Percentiles rank a stretch among this genome's conserved stretches.
Evolutionary conservation across 352 stramenopile genomes (phyloP).

Genomic region (Globisporangium sylvaticum): DNA sequence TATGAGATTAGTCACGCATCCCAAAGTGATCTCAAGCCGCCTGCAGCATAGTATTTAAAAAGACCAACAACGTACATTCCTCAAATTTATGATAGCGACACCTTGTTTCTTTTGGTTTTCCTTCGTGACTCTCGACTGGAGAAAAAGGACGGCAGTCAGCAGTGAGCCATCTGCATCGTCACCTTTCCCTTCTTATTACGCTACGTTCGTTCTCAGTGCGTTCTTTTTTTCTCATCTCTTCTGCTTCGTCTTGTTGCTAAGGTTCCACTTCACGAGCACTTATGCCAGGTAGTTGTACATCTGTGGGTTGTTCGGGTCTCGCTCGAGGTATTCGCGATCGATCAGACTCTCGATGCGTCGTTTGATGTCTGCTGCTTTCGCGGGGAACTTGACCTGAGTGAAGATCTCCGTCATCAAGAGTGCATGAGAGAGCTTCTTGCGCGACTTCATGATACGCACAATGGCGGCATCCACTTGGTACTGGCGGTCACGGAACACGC

Average conservation of each 20-base stretch:
- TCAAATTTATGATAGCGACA: not conserved
- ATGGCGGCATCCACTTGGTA: slow-evolving; percentile 95
- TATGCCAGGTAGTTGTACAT: slow-evolving; percentile 89
- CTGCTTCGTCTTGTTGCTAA: not conserved
- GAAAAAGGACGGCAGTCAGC: not conserved
- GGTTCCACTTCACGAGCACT: not conserved
- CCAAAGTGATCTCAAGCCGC: not conserved
- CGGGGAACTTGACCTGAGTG: slow-evolving; percentile 89
- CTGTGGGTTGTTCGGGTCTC: slow-evolving; percentile 72
- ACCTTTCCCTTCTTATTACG: not conserved
- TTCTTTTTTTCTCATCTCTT: not conserved
- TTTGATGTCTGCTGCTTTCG: slow-evolving; percentile 84
- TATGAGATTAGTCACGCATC: not conserved
- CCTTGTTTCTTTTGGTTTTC: not conserved
- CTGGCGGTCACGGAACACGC: slow-evolving; percentile 91
- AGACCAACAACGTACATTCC: slow-evolving; percentile 5
- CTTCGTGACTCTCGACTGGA: not conserved
- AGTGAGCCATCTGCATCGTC: not conserved
- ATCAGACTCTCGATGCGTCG: slow-evolving; percentile 88
- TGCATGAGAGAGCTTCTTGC: slow-evolving; percentile 94
- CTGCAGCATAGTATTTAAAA: not conserved
- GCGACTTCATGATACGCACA: slow-evolving; percentile 99
- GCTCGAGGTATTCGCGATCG: slow-evolving; percentile 86
- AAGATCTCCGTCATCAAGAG: slow-evolving; percentile 96
- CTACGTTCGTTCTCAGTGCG: not conserved